Conservation (phyloP, 2,329 filamentous ascomycete genomes). For the Nothophoma quercina region DNA sequence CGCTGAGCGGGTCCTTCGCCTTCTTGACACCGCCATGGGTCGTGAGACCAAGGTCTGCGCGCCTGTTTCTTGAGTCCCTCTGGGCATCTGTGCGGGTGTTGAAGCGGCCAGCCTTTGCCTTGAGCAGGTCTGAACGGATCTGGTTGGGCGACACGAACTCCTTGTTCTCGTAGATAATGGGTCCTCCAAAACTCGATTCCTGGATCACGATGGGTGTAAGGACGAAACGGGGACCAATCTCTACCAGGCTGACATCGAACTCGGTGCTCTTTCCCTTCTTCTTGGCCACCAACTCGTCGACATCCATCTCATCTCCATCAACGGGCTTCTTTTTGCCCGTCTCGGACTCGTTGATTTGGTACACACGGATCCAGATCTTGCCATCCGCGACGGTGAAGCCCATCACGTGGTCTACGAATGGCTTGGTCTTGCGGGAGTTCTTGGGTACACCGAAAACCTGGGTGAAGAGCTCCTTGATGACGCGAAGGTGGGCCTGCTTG, state of each 20-base stretch:
- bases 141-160: conserved; percentile 97
- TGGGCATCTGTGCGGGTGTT: conserved; percentile 77
- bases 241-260: conserved; percentile 82
- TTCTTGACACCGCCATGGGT: conserved; percentile 69
- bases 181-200: conserved; percentile 92
- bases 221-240: conserved; percentile 93
- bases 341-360: conserved; percentile 89
- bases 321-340: conserved; percentile 55
- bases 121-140: conserved; percentile 80
- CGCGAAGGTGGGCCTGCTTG: conserved; percentile 75
- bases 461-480: conserved; percentile 88
- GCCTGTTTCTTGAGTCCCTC: conserved; percentile 76
- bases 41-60: conserved; percentile 76
- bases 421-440: conserved; percentile 87
- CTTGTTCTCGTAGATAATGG: conserved; percentile 98
- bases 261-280: conserved; percentile 62
- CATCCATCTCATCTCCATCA: conserved; percentile 51
- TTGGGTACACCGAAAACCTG: conserved; percentile 94
- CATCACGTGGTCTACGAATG: conserved; percentile 95
- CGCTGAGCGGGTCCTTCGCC: conserved; percentile 76
- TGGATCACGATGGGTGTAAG: conserved; percentile 94
- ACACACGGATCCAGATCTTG: conserved; percentile 95
- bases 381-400: conserved; percentile 88
- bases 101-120: conserved; percentile 79
- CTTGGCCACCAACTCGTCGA: conserved; percentile 42